phyloP scores from a whole-genome alignment of 2,329 filamentous ascomycete genomes.

The Diaporthe sp. region DNA sequence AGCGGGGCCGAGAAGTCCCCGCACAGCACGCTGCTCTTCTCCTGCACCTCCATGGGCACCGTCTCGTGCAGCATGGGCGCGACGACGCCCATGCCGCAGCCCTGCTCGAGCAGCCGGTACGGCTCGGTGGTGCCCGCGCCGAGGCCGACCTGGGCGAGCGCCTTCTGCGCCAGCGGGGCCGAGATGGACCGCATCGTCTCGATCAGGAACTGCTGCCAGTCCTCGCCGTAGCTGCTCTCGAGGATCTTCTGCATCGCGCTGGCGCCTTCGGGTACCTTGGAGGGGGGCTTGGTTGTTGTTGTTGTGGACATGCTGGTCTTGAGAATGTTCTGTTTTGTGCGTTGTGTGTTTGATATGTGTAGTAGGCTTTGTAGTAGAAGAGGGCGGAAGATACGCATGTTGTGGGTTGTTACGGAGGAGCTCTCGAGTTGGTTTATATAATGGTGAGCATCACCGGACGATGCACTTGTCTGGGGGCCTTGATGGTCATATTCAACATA shows the following conservation, averaged over 20 bases:
- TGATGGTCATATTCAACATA: not conserved
- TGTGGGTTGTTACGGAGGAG: not conserved
- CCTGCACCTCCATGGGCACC: slow-evolving; percentile 55
- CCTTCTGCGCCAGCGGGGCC: slow-evolving; percentile 43
- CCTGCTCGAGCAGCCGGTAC: slow-evolving; percentile 64
- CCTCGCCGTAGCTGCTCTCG: slow-evolving; percentile 5
- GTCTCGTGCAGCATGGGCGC: slow-evolving; percentile 59
- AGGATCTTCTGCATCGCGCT: slow-evolving; percentile 36
- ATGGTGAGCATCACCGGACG: not conserved
- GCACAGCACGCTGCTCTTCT: slow-evolving; percentile 62
- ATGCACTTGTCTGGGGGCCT: not conserved
- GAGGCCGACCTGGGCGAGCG: slow-evolving; percentile 52
- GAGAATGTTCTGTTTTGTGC: not conserved
- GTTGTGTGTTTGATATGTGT: not conserved
- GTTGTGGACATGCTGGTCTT: slow-evolving; percentile 7
- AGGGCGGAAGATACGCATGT: not conserved
- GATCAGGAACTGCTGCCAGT: slow-evolving; percentile 37
- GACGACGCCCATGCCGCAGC: slow-evolving; percentile 66
- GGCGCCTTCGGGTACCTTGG: not conserved
- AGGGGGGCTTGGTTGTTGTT: not conserved
- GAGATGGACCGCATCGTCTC: slow-evolving; percentile 43
- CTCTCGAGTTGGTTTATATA: not conserved
- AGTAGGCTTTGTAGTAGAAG: not conserved
- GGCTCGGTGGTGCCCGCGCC: slow-evolving; percentile 47
- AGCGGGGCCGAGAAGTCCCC: slow-evolving; percentile 62